Conservation (phyloP, 2,329 filamentous ascomycete species). For the Trichoderma atrobrunneum region DNA sequence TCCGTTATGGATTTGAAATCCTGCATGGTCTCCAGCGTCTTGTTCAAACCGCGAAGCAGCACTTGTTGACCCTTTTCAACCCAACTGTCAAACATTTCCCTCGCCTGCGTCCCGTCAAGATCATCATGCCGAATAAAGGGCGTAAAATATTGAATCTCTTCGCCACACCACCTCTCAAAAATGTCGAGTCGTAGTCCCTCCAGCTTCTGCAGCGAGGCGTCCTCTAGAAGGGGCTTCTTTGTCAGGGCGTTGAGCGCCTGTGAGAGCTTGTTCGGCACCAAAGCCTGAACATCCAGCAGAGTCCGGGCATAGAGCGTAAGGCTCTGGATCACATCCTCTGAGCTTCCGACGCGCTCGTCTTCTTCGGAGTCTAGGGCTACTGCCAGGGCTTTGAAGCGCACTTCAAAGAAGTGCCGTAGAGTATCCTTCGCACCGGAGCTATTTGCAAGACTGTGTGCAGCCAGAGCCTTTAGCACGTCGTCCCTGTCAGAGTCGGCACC, state of each 20-base stretch:
- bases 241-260: constrained; percentile 69
- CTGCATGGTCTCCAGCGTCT: constrained; percentile 55
- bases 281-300: constrained; percentile 69
- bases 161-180: constrained; percentile 74
- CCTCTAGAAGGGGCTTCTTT: constrained; percentile 67
- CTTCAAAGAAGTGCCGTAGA: constrained; percentile 71
- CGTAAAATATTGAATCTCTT: constrained; percentile 80
- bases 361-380: constrained; percentile 55
- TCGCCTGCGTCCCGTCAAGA: constrained; percentile 57
- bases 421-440: constrained; percentile 78
- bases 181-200: constrained; percentile 75
- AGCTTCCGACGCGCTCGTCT: constrained; percentile 38
- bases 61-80: constrained; percentile 57
- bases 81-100: constrained; percentile 62
- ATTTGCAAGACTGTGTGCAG: constrained; percentile 77
- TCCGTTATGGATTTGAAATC: constrained; percentile 69
- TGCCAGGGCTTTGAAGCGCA: constrained; percentile 67
- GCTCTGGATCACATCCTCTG: constrained; percentile 57
- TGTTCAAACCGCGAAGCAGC: constrained; percentile 60
- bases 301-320: constrained; percentile 75
- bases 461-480: constrained; percentile 69
- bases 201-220: constrained; percentile 61
- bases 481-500: constrained; percentile 48
- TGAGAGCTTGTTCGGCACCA: constrained; percentile 70
- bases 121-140: constrained; percentile 86